Base-by-base conservation (phyloP, 73 alveolate genomes). In the Effrenium voratum region DNA sequence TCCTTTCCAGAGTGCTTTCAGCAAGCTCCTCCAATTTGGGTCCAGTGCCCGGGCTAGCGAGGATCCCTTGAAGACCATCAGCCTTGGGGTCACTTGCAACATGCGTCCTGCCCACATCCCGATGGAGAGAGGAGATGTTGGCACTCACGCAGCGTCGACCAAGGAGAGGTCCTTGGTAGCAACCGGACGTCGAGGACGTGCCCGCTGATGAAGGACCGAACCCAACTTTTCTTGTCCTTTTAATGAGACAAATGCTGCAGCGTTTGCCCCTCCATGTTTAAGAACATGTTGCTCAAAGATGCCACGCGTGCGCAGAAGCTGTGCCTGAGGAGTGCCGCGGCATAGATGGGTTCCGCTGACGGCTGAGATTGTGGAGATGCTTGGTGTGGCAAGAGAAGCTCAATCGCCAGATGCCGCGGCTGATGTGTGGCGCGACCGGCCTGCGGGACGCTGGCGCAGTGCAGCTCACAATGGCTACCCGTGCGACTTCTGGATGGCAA, bases 11-110 rank as follows among this genome's bases (percentile, higher is more conserved):
- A 10, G 36, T 30, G 46, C 47, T 26, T 32, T 70, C 45, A 70
- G 32, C 81, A 70, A 70, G 81, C 81, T 70, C 32, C 47, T 70
- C 8, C 81, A 70, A n/a, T 70, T 70, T 36, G 81, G 81, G 47
- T 24, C 81, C 32, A 4, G 45, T 16, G 81, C 81, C 47, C 3
- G 81, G 22, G 81, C 81, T 2, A 70, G 46, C 44, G 32, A 70
- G 24, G 32, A 43, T 26, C 46, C 81, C 13, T 22, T 8, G 12
- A 13, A 34, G 77, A 70, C 81, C 8, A 70, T 70, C 49, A 13
- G 57, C 40, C 5, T 75, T 16, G 86, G 86, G 4, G 44, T 75
- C 86, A 75, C 86, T 8, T 75, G 59, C 59, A 75, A 75, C 86
- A 40, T 75, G 59, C 86, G 32, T 46, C 81, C 81, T 3, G 38